Base-by-base conservation (phyloP, 345 rosid genomes). In the Lepidium sativum region DNA sequence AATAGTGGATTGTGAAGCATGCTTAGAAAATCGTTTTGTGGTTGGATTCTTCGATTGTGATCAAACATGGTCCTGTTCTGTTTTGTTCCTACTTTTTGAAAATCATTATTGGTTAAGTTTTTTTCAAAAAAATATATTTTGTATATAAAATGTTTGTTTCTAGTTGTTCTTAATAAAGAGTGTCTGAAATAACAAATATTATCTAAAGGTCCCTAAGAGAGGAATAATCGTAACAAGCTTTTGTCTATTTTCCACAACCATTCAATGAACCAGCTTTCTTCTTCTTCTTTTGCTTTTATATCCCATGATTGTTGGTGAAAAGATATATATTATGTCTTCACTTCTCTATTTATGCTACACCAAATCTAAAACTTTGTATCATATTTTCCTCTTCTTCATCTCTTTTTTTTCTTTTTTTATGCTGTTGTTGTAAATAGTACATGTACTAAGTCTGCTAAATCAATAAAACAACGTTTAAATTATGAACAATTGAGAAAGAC, bases 61-160 rank as follows among this genome's bases (percentile, higher is more conserved):
- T 17, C 20, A 58, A 51, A 33, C 18, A 49, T 49, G 65, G 43
- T 12, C 57, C 47, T 38, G 48, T 56, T 67, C 56, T 67, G 71
- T 67, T 49, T 35, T 14, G 7, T 37, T 47, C 39, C 37, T 44
- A 3, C 15, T 47, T 67, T 50, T 57, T 56, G 42, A 18, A 35
- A 11, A 54, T 7, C 15, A 6, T 2, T 25, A 49, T 37, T 12
- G 9, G 25, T 39, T 23, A 7, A 11, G 13, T 37, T 25, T 50
- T 50, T n/a, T n/a, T n/a, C n/a, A n/a, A n/a, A n/a, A n/a, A n/a
- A n/a, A n/a, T n/a, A n/a, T n/a, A 23, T 37, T 49, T 59, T 23
- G 2, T 9, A 18, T 31, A 6, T 20, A 2, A 15, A 1, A 33
- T 4, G 1, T 1, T 25, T 35, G 47, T 50, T 38, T 38, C 3